These are phyloP conservation scores for Spergularia azorica DNA, from an alignment of 179 eudicot genomes.

Conservation along the genomic window DNA sequence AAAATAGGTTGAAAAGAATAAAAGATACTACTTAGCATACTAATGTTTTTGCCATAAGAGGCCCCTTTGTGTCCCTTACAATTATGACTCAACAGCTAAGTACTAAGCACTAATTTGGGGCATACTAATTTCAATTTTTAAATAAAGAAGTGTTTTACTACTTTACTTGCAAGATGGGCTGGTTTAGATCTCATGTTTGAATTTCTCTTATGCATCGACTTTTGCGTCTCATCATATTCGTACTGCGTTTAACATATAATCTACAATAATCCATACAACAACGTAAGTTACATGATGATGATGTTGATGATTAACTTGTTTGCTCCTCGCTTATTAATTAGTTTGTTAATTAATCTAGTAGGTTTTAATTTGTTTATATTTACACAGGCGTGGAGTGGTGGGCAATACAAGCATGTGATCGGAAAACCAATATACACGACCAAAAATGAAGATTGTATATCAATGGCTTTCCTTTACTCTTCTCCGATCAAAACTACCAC, in stretches of 20 bases:
- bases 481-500: conserved; percentile 18
- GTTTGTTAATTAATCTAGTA: not conserved
- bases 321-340: too few relatives aligned
- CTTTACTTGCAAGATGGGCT: too few relatives aligned
- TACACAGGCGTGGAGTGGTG: conserved; percentile 63
- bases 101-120: too few relatives aligned
- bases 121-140: not conserved
- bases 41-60: conserved; percentile 8
- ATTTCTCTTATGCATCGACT: too few relatives aligned
- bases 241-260: too few relatives aligned
- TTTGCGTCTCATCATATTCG: too few relatives aligned
- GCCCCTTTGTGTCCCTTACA: conserved; percentile 25
- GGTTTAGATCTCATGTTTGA: too few relatives aligned
- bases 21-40: conserved; percentile 2
- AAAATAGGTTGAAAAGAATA: not conserved
- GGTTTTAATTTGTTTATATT: not conserved
- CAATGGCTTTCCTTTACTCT: conserved; percentile 72
- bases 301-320: too few relatives aligned
- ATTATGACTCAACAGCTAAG: conserved; percentile 12
- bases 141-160: not conserved
- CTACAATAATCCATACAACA: too few relatives aligned
- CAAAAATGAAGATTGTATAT: conserved; percentile 41
- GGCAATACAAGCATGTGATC: conserved; percentile 72
- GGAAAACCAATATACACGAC: conserved; percentile 71
- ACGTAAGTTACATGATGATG: too few relatives aligned